These are phyloP conservation scores for Stephanodiscus minutulus DNA, from an alignment of 108 stramenopile genomes.

Conservation along the genomic window DNA sequence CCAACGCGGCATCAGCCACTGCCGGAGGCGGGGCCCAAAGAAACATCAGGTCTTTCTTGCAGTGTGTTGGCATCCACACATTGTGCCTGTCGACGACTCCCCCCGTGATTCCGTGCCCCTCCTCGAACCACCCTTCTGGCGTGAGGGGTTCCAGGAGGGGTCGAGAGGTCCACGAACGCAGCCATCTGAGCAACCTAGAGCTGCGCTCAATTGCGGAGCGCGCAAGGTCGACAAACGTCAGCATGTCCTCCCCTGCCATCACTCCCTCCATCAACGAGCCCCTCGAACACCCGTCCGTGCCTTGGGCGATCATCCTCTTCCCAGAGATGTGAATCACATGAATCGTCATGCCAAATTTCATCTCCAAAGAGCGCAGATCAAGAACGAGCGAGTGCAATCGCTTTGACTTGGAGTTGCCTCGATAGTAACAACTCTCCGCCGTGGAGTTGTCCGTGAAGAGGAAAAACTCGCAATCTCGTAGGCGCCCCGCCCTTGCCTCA, in stretches of 20 bases:
- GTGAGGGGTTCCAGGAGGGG: conserved; percentile 3
- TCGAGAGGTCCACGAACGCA: conserved; percentile 2
- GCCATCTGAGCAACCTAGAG: conserved; percentile 10
- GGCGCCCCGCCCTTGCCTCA: not conserved
- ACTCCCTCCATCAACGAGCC: conserved; percentile 32
- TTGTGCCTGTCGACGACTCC: conserved; percentile 15
- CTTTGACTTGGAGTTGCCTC: conserved; percentile 6
- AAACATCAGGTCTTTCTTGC: not conserved
- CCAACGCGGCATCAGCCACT: conserved; percentile 32
- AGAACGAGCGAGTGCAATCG: not conserved
- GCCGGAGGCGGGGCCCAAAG: conserved; percentile 38
- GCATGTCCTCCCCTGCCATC: conserved; percentile 24
- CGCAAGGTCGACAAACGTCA: conserved; percentile 24
- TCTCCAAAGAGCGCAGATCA: conserved; percentile 1
- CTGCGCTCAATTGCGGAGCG: conserved; percentile 11
- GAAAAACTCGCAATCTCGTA: conserved; percentile 13
- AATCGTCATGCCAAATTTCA: conserved; percentile 3
- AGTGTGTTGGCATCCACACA: conserved; percentile 27
- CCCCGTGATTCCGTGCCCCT: conserved; percentile 30
- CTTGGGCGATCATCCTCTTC: conserved; percentile 34
- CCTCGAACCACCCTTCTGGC: conserved; percentile 32
- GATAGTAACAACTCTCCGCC: conserved; percentile 5
- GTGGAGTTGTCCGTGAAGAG: conserved; percentile 16
- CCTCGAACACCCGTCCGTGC: conserved; percentile 31
- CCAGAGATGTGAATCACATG: conserved; percentile 28